These are phyloP conservation scores for Mycena filopes DNA, from an alignment of 768 basidiomycete species.

Conservation along the genomic window DNA sequence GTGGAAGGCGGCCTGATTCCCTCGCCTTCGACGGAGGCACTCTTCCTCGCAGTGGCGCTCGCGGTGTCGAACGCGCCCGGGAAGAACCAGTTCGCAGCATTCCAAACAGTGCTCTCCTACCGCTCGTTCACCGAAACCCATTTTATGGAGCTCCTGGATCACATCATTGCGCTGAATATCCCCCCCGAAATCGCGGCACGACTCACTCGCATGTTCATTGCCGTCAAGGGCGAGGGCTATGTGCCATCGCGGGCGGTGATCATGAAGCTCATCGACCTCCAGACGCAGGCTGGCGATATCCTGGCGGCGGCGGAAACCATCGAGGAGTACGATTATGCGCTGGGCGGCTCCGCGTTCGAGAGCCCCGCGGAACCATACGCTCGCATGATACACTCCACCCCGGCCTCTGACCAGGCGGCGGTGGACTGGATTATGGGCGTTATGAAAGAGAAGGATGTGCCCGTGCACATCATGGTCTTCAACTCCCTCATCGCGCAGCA, in stretches of 20 bases:
- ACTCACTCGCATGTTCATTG: constrained; percentile 38
- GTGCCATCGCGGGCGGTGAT: constrained; percentile 46
- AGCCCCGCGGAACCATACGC: constrained; percentile 46
- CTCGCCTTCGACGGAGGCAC: constrained; percentile 49
- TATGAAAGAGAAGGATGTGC: constrained; percentile 51
- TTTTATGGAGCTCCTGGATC: constrained; percentile 40
- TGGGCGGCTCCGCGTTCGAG: constrained; percentile 12
- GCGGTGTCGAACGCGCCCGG: constrained; percentile 36
- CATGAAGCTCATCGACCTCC: constrained; percentile 49
- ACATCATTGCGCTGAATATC: constrained; percentile 32
- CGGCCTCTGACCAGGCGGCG: constrained; percentile 41
- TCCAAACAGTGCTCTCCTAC: constrained; percentile 37
- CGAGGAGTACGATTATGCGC: constrained; percentile 33
- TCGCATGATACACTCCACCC: constrained; percentile 47
- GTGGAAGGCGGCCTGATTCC: constrained; percentile 50
- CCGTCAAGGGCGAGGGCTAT: constrained; percentile 35
- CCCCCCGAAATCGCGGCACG: constrained; percentile 29
- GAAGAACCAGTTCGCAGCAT: constrained; percentile 28
- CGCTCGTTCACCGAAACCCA: constrained; percentile 42
- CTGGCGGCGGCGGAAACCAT: constrained; percentile 43
- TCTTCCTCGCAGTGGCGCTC: constrained; percentile 50
- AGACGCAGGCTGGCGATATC: constrained; percentile 45
- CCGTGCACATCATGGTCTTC: constrained; percentile 54
- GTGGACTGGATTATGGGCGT: constrained; percentile 49
- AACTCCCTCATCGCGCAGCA: constrained; percentile 59